Base-by-base conservation (phyloP, 2,329 filamentous ascomycete genomes). In the Shiraia sp. region DNA sequence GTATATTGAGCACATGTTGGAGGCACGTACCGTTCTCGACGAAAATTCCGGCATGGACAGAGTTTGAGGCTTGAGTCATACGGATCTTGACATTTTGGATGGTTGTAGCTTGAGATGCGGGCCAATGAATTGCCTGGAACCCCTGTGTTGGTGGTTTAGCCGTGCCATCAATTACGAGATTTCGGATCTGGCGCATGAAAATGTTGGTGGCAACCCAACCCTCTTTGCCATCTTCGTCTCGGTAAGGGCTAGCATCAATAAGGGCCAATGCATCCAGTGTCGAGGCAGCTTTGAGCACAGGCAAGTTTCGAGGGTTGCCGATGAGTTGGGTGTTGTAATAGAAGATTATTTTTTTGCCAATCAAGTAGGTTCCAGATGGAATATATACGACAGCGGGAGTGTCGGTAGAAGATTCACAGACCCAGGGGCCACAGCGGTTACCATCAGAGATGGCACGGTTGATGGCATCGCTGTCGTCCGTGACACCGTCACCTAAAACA, bases 291-390 rank as follows among this genome's bases (percentile, higher is more conserved):
- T 80, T 79, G 34, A 86, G 70, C 1, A 76, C 72, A 0, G 82
- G 81, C 12, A 78, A 69, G 28, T 71, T 71, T 49, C 75, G 79
- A 8, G 82, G 77, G 44, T 85, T 80, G 22, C 82, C 82, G 35
- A 85, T 73, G 7, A 86, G 66, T 55, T 83, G 77, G 2, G 83
- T 86, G 53, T 79, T 79, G 68, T 85, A 87, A 55, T 82, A 85
- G 55, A 82, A 75, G 44, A 82, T 73, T 47, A 87, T 81, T 0
- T 79, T 72, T 1, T 72, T 69, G 38, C 45, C 46, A 30, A 68
- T 59, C 32, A 65, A 44, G 52, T 87, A 87, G 0, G 77, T 83
- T 30, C 81, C 82, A 30, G 76, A 72, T 2, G 77, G 79, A 53
- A 81, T 79, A 61, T 81, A 82, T 8, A 82, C 74, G 24, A 81